These are phyloP conservation scores for Bromus sterilis DNA, from an alignment of 176 grass and related monocot genomes.

Conservation along the genomic window DNA sequence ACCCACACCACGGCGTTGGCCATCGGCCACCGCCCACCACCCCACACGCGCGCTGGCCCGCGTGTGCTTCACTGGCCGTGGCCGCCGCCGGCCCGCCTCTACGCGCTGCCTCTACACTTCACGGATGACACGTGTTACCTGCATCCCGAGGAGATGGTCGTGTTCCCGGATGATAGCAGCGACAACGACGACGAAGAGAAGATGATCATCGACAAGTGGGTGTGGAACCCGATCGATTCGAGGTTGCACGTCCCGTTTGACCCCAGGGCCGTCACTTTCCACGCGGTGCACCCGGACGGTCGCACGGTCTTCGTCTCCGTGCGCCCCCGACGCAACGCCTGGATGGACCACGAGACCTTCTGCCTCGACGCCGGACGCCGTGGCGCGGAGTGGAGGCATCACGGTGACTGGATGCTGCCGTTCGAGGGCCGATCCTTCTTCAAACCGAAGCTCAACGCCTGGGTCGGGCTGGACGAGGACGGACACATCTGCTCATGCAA, in stretches of 20 bases:
- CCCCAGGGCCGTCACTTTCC: no score
- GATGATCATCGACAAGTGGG: neutral
- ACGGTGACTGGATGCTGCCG: no score
- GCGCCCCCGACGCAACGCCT: no score
- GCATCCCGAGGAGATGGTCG: neutral
- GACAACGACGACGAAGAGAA: neutral
- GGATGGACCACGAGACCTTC: no score
- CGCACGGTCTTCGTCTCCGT: no score
- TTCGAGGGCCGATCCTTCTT: no score
- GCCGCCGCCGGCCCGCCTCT: neutral
- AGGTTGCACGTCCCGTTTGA: no score
- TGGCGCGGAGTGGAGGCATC: no score
- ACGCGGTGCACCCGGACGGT: no score
- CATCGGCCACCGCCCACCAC: no score
- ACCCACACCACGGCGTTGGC: neutral
- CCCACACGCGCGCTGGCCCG: neutral
- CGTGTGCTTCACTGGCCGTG: neutral
- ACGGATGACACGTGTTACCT: neutral
- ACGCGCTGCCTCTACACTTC: neutral
- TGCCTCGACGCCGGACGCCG: no score
- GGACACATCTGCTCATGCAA: neutral
- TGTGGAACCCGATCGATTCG: no score
- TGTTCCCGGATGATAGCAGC: neutral
- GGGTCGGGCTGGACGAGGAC: neutral
- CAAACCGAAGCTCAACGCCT: neutral